A percentile compares a stretch with the other conserved stretches of the same genome.
Conservation (phyloP, 2,329 filamentous ascomycete genomes). For the Cladosporium velox region DNA sequence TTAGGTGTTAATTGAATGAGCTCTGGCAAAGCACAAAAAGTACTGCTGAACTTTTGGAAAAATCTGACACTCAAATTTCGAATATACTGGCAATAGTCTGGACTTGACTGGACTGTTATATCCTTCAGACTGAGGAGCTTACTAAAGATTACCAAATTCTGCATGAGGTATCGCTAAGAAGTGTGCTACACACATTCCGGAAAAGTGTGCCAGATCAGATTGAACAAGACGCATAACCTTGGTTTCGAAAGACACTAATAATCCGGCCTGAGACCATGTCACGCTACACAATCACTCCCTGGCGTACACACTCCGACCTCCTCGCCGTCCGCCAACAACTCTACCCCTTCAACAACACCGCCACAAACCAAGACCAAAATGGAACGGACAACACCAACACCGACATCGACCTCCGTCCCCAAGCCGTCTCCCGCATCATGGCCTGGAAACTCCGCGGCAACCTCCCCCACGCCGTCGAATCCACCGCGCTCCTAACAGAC, state of each 20-base stretch:
- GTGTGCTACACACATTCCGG: neutral
- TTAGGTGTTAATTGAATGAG: neutral
- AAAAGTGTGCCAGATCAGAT: neutral
- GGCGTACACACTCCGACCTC: constrained; percentile 67
- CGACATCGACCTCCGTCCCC: constrained; percentile 33
- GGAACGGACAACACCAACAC: constrained; percentile 1
- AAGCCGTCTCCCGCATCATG: constrained; percentile 44
- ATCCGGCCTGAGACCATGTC: constrained; percentile 53
- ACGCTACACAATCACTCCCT: constrained; percentile 72
- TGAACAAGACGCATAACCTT: neutral
- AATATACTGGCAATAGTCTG: neutral
- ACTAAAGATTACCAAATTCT: constrained; percentile 21
- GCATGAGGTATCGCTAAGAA: neutral
- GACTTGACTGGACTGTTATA: neutral
- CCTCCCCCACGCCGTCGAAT: constrained; percentile 78
- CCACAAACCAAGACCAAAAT: neutral
- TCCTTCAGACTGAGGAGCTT: neutral
- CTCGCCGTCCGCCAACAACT: constrained; percentile 66
- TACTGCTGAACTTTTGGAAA: neutral
- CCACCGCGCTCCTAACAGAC: constrained; percentile 71
- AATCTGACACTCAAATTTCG: neutral
- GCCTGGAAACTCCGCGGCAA: constrained; percentile 69
- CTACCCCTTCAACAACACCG: constrained; percentile 49
- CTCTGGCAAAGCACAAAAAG: neutral
- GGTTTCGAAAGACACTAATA: neutral